phyloP scores from a whole-genome alignment of 164 flowering plant genomes.

The Warburgia ugandensis region DNA sequence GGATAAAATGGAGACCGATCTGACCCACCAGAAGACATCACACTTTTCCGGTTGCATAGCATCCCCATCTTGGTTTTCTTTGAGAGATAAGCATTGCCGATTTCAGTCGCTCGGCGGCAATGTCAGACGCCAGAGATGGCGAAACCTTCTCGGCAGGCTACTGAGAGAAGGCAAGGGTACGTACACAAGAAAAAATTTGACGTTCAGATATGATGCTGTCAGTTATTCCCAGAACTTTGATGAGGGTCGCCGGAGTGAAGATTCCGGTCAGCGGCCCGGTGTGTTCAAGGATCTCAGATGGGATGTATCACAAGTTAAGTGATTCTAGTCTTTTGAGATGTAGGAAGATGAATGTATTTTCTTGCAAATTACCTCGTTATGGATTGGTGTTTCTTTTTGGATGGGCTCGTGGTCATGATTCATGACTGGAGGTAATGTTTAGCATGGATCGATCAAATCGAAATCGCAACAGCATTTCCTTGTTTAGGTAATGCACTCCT shows the following conservation, averaged over 20 bases:
- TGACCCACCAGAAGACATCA: conserved; percentile 20
- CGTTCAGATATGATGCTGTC: conserved; percentile 53
- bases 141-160: conserved; percentile 31
- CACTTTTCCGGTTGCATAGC: conserved; percentile 31
- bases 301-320: conserved; percentile 5
- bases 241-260: conserved; percentile 33
- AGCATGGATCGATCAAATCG: no score
- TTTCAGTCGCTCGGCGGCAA: conserved; percentile 6
- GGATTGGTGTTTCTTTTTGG: no score
- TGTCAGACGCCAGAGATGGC: conserved; percentile 22
- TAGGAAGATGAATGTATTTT: no score
- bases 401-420: no score
- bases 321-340: no score
- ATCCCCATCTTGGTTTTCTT: conserved; percentile 33
- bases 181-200: conserved; percentile 23
- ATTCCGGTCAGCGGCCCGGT: conserved; percentile 1
- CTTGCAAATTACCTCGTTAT: no score
- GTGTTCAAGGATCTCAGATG: background rate
- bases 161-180: conserved; percentile 38
- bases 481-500: no score
- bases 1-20: conserved; percentile 11
- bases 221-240: conserved; percentile 69
- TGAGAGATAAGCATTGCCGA: conserved; percentile 31
- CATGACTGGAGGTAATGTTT: no score
- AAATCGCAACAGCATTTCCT: no score